phyloP scores from a whole-genome alignment of 768 basidiomycete genomes.

The Cubamyces lactineus region DNA sequence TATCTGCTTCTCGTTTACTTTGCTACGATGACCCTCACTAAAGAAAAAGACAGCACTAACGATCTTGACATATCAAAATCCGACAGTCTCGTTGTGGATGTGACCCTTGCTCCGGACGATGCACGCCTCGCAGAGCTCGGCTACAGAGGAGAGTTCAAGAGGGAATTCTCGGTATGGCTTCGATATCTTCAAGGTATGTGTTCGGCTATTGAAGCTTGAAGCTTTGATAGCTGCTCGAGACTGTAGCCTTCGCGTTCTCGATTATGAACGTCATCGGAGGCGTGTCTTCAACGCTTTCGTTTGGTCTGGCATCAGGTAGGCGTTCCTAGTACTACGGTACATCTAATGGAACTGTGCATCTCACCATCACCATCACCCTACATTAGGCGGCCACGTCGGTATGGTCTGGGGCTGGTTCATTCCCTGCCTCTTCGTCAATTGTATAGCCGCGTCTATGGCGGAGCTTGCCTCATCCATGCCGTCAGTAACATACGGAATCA shows the following conservation, averaged over 20 bases:
- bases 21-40: too few species aligned
- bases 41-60: too few species aligned
- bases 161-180: conserved; percentile 65
- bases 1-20: too few species aligned
- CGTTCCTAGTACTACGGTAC: too few species aligned
- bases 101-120: conserved; percentile 50
- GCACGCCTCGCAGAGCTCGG: conserved; percentile 64
- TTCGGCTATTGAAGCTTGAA: background rate
- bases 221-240: conserved; percentile 52
- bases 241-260: conserved; percentile 65
- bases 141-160: conserved; percentile 71
- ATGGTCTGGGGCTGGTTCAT: conserved; percentile 80
- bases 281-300: conserved; percentile 64
- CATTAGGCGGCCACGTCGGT: conserved; percentile 75
- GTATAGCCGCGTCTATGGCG: conserved; percentile 69
- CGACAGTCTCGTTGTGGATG: background rate
- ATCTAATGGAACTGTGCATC: too few species aligned
- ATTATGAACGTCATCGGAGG: conserved; percentile 75
- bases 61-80: background rate
- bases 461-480: conserved; percentile 77
- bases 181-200: background rate
- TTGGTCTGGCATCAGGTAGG: conserved; percentile 57
- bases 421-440: conserved; percentile 66
- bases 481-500: conserved; percentile 42
- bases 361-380: too few species aligned